Base-by-base conservation (phyloP, 1,139 yeast genomes). In the Barnettozyma hawaiiensis region DNA sequence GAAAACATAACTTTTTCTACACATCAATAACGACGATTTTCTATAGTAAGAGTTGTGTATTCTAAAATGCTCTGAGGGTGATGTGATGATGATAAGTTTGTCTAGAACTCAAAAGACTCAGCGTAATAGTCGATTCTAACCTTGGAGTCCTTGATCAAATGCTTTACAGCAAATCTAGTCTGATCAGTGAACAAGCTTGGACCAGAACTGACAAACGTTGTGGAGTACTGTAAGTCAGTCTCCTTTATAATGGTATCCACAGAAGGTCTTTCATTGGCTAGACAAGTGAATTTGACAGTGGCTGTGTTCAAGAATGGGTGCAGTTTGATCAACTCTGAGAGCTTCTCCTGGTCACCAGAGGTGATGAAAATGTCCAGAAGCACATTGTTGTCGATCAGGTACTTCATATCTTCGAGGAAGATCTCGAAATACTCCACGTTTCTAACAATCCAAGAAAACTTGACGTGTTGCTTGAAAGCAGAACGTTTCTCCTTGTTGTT, bases 121-220 rank as follows among this genome's bases (percentile, higher is more conserved):
- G 70, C 73, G 36, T 62, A 58, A 43, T 64, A 64, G 41, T 67
- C 71, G 18, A 71, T 64, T 31, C 70, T 59, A 14, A 61, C 60
- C 10, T 45, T 47, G 2, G 63, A 45, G 12, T 48, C 47, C 18
- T 49, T 52, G n/a, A 60, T 50, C 11, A 59, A 44, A 2, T 51
- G 50, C n/a, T 58, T 49, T 7, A 65, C 64, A 7, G 65, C 57
- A 5, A 50, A 40, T 47, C 76, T 63, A 5, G 67, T 53, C 19
- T 60, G 64, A 42, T 68, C 71, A 32, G 63, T 66, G 54, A 73
- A 64, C 2, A 55, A 20, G 1, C 61, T 49, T 3, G 78, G 75
- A 4, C 76, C 78, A 56, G 76, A 71, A 7, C 65, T 58, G 20
- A 71, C 51, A 23, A 73, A 60, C 2, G 61, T 59, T 1, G 63